These are phyloP conservation scores for Blastomyces emzantsi DNA, from an alignment of 2,329 filamentous ascomycete species.

Conservation along the genomic window DNA sequence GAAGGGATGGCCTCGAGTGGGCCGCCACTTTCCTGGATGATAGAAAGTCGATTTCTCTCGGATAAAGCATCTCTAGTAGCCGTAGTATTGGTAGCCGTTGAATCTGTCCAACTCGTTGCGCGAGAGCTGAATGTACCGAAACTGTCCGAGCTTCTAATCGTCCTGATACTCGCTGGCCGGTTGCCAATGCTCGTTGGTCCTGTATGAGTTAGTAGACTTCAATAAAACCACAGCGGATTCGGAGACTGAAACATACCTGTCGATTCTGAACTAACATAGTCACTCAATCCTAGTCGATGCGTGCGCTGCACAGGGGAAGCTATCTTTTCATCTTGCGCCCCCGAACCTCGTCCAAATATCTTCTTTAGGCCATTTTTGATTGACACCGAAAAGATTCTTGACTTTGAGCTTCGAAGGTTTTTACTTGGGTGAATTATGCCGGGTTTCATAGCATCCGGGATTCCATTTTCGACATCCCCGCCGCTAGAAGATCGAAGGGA, in stretches of 20 bases:
- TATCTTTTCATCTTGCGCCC: conserved; percentile 17
- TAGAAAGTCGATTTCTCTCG: conserved; percentile 32
- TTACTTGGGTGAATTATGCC: conserved; percentile 5
- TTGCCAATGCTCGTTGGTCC: neutral
- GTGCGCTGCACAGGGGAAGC: conserved; percentile 20
- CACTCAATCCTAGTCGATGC: conserved; percentile 19
- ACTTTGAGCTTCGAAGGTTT: conserved; percentile 19
- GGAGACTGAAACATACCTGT: neutral
- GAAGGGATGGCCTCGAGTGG: conserved; percentile 24
- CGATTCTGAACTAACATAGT: conserved; percentile 17
- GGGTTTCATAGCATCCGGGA: conserved; percentile 8
- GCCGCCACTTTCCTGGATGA: conserved; percentile 36
- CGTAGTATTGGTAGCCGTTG: conserved; percentile 36
- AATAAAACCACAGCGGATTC: neutral
- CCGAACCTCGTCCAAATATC: conserved; percentile 31
- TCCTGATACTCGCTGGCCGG: conserved; percentile 18
- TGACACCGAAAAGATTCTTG: conserved; percentile 33
- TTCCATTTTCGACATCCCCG: conserved; percentile 15
- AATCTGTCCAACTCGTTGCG: conserved; percentile 43
- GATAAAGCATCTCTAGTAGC: conserved; percentile 23
- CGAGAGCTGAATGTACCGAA: conserved; percentile 33
- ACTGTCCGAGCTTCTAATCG: conserved; percentile 27
- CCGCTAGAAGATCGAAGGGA: conserved; percentile 27
- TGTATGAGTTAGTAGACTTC: conserved; percentile 5
- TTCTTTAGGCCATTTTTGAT: conserved; percentile 36